A percentile compares a stretch with the other conserved stretches of the same genome.
Evolutionary conservation across 2,329 filamentous ascomycete genomes (phyloP).

Genomic region (Trichoderma atroviride): DNA sequence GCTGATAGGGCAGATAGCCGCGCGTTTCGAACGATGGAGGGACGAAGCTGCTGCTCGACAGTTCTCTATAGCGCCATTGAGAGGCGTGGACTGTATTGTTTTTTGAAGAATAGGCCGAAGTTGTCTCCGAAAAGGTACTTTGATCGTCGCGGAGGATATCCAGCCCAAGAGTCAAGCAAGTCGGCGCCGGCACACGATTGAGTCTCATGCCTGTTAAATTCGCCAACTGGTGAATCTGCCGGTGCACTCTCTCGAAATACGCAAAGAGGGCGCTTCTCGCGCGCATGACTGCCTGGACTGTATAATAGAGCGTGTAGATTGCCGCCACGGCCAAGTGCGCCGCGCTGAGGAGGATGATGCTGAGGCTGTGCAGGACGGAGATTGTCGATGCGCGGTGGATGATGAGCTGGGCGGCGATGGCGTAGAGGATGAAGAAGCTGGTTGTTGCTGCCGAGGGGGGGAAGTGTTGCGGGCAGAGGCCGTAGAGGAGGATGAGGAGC

Average conservation of each 20-base stretch:
- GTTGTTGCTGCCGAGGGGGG: conserved; percentile 1
- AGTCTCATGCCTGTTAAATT: background rate
- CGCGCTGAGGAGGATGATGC: background rate
- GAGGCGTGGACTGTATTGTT: background rate
- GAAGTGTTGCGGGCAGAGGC: background rate
- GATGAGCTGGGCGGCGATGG: background rate
- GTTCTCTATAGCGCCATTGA: background rate
- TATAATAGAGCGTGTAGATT: background rate
- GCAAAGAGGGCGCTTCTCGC: background rate
- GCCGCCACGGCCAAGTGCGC: background rate
- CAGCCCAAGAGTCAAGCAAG: background rate
- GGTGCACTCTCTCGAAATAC: background rate
- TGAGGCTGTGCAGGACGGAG: background rate
- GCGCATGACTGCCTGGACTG: background rate
- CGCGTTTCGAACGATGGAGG: background rate
- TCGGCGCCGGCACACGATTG: background rate
- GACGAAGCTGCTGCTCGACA: background rate
- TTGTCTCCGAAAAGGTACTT: background rate
- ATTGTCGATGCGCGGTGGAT: background rate
- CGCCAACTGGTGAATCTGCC: background rate
- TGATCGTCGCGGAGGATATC: background rate
- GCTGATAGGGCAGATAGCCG: background rate
- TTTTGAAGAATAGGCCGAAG: background rate
- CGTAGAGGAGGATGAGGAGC: conserved; percentile 7
- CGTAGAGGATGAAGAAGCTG: background rate